Evolutionary conservation across 192 early-diverging fungal species (phyloP).

Genomic region (Backusella circina): DNA sequence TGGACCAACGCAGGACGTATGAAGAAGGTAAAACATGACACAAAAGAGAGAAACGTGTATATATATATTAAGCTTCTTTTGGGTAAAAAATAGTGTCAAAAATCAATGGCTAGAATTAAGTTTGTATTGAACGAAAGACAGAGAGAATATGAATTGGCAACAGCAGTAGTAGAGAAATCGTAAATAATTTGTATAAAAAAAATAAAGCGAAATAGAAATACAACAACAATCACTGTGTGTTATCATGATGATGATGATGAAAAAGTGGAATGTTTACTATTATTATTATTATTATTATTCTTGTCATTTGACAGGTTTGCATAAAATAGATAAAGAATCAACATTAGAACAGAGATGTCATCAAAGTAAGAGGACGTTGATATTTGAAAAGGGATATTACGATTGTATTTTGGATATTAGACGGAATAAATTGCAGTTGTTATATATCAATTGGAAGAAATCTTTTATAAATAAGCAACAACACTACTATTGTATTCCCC

Average conservation of each 20-base stretch:
- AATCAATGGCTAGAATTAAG: conserved; percentile 82
- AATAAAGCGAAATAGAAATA: not conserved
- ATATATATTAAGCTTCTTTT: not conserved
- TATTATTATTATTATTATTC: too few species aligned
- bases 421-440: too few species aligned
- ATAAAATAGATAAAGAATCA: too few species aligned
- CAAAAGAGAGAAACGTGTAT: not conserved
- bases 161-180: not conserved
- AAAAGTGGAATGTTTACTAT: not conserved
- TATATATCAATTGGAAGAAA: too few species aligned
- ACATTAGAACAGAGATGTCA: too few species aligned
- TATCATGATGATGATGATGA: too few species aligned
- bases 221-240: not conserved
- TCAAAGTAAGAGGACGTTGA: too few species aligned
- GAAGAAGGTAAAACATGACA: conserved; percentile 48
- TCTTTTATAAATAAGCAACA: too few species aligned
- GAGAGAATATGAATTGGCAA: conserved; percentile 48
- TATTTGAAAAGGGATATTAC: too few species aligned
- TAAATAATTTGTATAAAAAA: conserved; percentile 5
- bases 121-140: conserved; percentile 75
- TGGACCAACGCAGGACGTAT: conserved; percentile 63
- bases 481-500: too few species aligned
- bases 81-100: conserved; percentile 69
- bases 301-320: too few species aligned
- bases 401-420: too few species aligned